A percentile compares a stretch with the other conserved stretches of the same genome.
phyloP scores from a whole-genome alignment of 2,329 filamentous ascomycete species.

The Neopestalotiopsis sp. region DNA sequence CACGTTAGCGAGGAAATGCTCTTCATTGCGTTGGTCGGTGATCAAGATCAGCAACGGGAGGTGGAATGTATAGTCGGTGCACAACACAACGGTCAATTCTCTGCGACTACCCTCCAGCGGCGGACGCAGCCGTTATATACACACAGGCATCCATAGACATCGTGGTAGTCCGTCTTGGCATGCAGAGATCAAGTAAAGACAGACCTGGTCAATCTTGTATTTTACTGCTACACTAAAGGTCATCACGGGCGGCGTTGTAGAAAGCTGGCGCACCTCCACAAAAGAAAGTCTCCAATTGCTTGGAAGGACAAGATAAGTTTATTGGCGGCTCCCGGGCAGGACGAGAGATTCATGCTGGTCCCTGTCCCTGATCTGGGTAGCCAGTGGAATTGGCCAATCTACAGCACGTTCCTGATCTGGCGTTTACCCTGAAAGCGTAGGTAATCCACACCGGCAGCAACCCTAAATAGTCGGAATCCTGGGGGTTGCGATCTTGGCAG shows the following conservation, averaged over 20 bases:
- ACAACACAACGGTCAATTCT: background rate
- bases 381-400: constrained; percentile 18
- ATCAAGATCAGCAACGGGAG: background rate
- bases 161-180: background rate
- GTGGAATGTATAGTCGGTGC: background rate
- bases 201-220: background rate
- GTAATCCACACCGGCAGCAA: constrained; percentile 14
- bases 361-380: constrained; percentile 5
- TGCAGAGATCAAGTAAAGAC: constrained; percentile 11
- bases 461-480: constrained; percentile 8
- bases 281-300: background rate
- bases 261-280: background rate
- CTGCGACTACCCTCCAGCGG: background rate
- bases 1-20: constrained; percentile 18
- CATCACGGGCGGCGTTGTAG: background rate
- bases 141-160: background rate
- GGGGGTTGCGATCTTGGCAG: constrained; percentile 12
- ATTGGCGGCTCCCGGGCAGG: constrained; percentile 6
- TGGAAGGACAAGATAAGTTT: background rate
- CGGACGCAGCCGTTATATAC: constrained; percentile 8
- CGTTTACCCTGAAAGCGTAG: constrained; percentile 17
- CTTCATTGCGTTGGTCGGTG: constrained; percentile 20
- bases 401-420: constrained; percentile 12
- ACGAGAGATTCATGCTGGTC: constrained; percentile 12
- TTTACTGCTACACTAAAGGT: background rate